Base-by-base conservation (phyloP, 202 grass and related monocot genomes). In the Zoysia matrella region DNA sequence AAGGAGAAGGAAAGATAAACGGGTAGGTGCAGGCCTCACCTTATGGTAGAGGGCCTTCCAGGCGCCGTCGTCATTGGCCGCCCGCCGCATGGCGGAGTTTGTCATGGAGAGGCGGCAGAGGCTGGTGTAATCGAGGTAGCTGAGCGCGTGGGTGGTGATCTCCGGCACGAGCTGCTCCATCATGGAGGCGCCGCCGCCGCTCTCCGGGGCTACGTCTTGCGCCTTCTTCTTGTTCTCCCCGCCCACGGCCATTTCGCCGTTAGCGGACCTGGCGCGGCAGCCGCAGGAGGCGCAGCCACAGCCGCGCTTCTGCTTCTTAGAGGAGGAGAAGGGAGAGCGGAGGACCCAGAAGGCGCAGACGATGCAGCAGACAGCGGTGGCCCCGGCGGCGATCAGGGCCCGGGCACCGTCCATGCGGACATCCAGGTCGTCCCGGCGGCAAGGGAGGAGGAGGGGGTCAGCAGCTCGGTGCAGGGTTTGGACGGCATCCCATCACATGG, bases 161-260 rank as follows among this genome's bases (percentile, higher is more conserved):
- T 99, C 93, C 46, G 93, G 96, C 83, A 96, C 96, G 82, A 99
- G 83, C 80, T 96, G 96, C 78, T 99, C 93, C 93, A 99, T 94
- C 96, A 99, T 99, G 84, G 96, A 99, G 42, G 81, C 88, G 67
- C 87, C 65, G 65, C 43, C 52, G 42, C 11, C 53, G 51, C 47
- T 88, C 14, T 70, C 66, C 0, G 65, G 73, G 1, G 84, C 72
- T 30, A 76, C 79, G 4, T 81, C 85, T 43, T 72, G 69, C 47
- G 88, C 76, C 87, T 87, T 91, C 58, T 74, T 81, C 76, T 78
- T 84, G 62, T 54, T 86, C 44, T 85, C 87, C 62, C 70, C 85
- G 56, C 81, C 89, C 44, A 73, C 85, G 53, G 85, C 77, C 87
- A 76, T 87, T 36, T 85, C 84, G 6, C 87, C 81, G 84, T 89